Conservation (phyloP, 306 rosid species). For the Vachellia pachyceras region DNA sequence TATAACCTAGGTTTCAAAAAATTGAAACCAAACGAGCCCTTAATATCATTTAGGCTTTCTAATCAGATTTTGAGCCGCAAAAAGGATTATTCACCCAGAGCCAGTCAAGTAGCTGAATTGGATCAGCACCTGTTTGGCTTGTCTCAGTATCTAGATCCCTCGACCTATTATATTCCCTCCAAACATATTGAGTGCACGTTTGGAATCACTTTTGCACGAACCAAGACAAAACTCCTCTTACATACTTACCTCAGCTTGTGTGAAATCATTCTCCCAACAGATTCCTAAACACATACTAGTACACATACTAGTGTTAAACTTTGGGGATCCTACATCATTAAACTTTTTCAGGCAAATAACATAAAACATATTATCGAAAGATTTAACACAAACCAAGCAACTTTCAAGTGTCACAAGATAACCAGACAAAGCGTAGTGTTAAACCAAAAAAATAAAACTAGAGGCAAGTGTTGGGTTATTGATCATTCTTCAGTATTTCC, state of each 20-base stretch:
- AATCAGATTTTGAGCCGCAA: background rate
- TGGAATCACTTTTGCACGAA: too few relatives aligned
- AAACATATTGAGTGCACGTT: background rate
- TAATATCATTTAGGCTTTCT: background rate
- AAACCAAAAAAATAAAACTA: background rate
- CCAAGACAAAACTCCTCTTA: too few relatives aligned
- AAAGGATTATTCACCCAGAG: background rate
- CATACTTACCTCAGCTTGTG: too few relatives aligned
- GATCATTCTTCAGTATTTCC: background rate
- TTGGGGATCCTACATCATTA: slow-evolving; percentile 20
- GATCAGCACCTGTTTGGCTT: background rate
- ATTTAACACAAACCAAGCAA: slow-evolving; percentile 18
- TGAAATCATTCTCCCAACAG: too few relatives aligned
- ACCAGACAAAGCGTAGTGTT: background rate
- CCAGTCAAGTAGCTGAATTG: background rate
- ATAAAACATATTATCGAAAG: background rate
- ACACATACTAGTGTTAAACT: too few relatives aligned
- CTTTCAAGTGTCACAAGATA: background rate
- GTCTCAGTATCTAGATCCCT: slow-evolving; percentile 10
- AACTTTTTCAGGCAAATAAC: background rate
- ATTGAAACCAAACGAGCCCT: too few relatives aligned
- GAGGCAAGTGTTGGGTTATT: slow-evolving; percentile 4
- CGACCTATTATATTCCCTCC: background rate
- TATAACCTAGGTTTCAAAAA: too few relatives aligned
- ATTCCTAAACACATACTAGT: too few relatives aligned